These are phyloP conservation scores for Tagetes erecta DNA, from an alignment of 129 eudicot genomes.

Conservation along the genomic window DNA sequence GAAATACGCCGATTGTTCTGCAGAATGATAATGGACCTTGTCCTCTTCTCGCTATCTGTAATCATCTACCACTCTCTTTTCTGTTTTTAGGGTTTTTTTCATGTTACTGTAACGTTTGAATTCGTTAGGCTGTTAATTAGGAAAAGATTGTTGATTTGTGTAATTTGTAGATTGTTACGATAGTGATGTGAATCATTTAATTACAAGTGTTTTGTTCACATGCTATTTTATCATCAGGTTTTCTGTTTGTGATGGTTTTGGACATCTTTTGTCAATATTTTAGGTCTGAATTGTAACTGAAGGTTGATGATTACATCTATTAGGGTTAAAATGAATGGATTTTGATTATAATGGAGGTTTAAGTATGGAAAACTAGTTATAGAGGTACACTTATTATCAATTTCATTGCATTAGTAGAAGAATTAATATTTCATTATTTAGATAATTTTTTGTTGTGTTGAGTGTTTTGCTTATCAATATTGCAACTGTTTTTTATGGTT, in stretches of 20 bases:
- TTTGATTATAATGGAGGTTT: conserved; percentile 1
- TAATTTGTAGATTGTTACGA: conserved; percentile 4
- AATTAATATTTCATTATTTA: background rate
- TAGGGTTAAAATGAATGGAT: background rate
- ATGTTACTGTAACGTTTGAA: background rate
- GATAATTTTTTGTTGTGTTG: background rate
- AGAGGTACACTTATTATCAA: conserved; percentile 2
- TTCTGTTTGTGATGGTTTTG: conserved; percentile 12
- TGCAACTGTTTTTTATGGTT: conserved; percentile 1
- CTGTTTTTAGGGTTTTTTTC: conserved; percentile 42
- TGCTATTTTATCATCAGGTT: conserved; percentile 5
- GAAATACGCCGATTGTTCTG: conserved; percentile 70
- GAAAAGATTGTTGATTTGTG: conserved; percentile 8
- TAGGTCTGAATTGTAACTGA: conserved; percentile 22
- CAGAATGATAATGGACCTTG: conserved; percentile 99
- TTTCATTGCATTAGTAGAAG: conserved; percentile 1
- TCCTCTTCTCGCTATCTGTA: conserved; percentile 95
- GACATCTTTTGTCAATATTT: conserved; percentile 10
- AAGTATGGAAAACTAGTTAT: background rate
- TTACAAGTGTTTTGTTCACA: conserved; percentile 1
- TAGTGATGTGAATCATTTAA: conserved; percentile 14
- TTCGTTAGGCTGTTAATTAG: conserved; percentile 1
- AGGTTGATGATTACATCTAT: background rate
- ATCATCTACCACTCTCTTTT: conserved; percentile 2
- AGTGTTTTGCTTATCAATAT: background rate